These are phyloP conservation scores for Sungouiozyma intestinalis DNA, from an alignment of 805 yeast genomes.

Conservation along the genomic window DNA sequence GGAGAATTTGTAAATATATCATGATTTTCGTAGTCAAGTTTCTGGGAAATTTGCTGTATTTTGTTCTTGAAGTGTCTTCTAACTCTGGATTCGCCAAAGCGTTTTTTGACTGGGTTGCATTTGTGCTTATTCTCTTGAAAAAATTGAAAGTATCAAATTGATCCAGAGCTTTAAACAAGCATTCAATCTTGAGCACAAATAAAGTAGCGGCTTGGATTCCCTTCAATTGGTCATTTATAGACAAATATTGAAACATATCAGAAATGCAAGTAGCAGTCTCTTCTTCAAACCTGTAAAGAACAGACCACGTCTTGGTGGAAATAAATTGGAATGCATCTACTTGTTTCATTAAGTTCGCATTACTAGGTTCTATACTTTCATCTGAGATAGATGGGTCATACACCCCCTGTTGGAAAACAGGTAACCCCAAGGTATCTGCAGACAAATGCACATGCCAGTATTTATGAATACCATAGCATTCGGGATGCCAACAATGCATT, in stretches of 20 bases:
- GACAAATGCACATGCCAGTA: slow-evolving; percentile 87
- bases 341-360: slow-evolving; percentile 40
- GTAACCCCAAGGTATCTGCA: slow-evolving; percentile 45
- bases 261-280: slow-evolving; percentile 81
- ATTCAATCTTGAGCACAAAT: slow-evolving; percentile 62
- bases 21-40: slow-evolving; percentile 82
- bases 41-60: slow-evolving; percentile 42
- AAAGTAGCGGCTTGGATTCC: slow-evolving; percentile 65
- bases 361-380: slow-evolving; percentile 31
- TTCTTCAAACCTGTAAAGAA: slow-evolving; percentile 82
- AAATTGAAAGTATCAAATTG: slow-evolving; percentile 24
- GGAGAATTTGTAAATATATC: slow-evolving; percentile 72
- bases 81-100: background rate
- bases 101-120: background rate
- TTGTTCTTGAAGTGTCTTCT: background rate
- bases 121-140: background rate
- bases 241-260: slow-evolving; percentile 79
- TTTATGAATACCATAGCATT: slow-evolving; percentile 94
- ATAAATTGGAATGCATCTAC: slow-evolving; percentile 58
- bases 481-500: slow-evolving; percentile 98
- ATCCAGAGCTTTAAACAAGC: slow-evolving; percentile 70
- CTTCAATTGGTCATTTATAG: slow-evolving; percentile 54
- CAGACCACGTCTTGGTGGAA: slow-evolving; percentile 66
- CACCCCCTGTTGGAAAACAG: slow-evolving; percentile 21
- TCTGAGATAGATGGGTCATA: slow-evolving; percentile 14